A percentile compares a stretch with the other conserved stretches of the same genome.
Conservation (phyloP, 116 monocot genomes). For the Iris pallida region DNA sequence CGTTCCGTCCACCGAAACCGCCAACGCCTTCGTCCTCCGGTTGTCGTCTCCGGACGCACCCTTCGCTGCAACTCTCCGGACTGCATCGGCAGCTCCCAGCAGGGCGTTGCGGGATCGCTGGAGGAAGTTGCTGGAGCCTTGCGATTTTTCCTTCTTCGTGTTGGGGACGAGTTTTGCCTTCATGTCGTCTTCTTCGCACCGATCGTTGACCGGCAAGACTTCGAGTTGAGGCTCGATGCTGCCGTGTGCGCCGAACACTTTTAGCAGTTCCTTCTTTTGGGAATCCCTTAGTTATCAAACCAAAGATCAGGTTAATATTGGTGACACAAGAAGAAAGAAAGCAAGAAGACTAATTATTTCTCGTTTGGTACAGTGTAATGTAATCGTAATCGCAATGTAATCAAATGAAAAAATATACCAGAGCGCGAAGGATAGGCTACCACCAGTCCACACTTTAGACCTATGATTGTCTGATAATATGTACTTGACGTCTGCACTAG, state of each 20-base stretch:
- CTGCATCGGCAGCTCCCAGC: conserved; percentile 77
- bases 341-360: too few species aligned
- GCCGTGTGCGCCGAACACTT: conserved; percentile 45
- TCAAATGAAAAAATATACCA: conserved; percentile 32
- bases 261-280: conserved; percentile 61
- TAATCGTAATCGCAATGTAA: not conserved
- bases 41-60: conserved; percentile 62
- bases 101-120: conserved; percentile 61
- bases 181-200: conserved; percentile 40
- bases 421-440: conserved; percentile 58
- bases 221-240: conserved; percentile 44
- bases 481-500: conserved; percentile 56
- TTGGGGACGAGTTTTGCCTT: conserved; percentile 34
- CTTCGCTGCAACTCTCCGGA: conserved; percentile 68
- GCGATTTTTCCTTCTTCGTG: conserved; percentile 53
- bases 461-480: conserved; percentile 63
- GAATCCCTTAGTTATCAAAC: conserved; percentile 43
- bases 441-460: conserved; percentile 76
- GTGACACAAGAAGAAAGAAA: too few species aligned
- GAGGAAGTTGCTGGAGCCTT: conserved; percentile 39
- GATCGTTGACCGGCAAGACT: conserved; percentile 23
- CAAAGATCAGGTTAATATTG: not conserved
- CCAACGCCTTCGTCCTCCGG: conserved; percentile 38
- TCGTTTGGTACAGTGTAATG: too few species aligned
- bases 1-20: conserved; percentile 50